phyloP scores from a whole-genome alignment of 768 basidiomycete species.

The Tulasnella calospora region DNA sequence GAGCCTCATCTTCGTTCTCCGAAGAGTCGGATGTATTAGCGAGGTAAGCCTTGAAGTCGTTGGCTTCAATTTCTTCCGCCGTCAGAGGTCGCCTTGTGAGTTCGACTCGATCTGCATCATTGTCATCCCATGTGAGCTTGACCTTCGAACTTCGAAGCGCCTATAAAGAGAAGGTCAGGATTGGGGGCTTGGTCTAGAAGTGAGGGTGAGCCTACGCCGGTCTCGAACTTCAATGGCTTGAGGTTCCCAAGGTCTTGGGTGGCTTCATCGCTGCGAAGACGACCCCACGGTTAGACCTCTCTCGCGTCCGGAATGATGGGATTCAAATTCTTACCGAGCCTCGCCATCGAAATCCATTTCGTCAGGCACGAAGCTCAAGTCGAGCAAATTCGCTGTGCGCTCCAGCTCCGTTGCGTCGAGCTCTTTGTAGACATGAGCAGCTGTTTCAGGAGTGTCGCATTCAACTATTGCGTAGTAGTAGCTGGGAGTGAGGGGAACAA shows the following conservation, averaged over 20 bases:
- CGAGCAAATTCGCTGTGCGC: conserved; percentile 91
- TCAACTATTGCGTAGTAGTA: conserved; percentile 95
- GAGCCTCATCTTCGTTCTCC: conserved; percentile 49
- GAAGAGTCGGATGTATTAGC: conserved; percentile 55
- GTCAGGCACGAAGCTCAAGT: conserved; percentile 89
- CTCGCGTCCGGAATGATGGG: neutral
- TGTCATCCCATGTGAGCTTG: conserved; percentile 97
- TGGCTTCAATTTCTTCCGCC: conserved; percentile 82
- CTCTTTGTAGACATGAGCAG: conserved; percentile 74
- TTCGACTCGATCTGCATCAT: conserved; percentile 80
- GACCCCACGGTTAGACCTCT: neutral
- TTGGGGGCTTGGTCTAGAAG: neutral
- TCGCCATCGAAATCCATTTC: conserved; percentile 80
- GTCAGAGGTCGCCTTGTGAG: conserved; percentile 74
- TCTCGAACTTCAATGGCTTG: conserved; percentile 82
- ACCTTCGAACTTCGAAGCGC: conserved; percentile 97
- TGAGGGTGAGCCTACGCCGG: conserved; percentile 59
- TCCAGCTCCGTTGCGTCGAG: conserved; percentile 94
- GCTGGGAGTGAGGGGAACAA: conserved; percentile 41
- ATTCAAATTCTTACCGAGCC: conserved; percentile 49
- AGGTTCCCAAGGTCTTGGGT: conserved; percentile 57
- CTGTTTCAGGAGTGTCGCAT: conserved; percentile 73
- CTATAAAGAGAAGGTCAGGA: conserved; percentile 41
- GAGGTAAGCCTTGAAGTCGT: conserved; percentile 77
- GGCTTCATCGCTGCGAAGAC: conserved; percentile 67